Evolutionary conservation across 768 basidiomycete species (phyloP).

Genomic region (Pleurotus tuoliensis): DNA sequence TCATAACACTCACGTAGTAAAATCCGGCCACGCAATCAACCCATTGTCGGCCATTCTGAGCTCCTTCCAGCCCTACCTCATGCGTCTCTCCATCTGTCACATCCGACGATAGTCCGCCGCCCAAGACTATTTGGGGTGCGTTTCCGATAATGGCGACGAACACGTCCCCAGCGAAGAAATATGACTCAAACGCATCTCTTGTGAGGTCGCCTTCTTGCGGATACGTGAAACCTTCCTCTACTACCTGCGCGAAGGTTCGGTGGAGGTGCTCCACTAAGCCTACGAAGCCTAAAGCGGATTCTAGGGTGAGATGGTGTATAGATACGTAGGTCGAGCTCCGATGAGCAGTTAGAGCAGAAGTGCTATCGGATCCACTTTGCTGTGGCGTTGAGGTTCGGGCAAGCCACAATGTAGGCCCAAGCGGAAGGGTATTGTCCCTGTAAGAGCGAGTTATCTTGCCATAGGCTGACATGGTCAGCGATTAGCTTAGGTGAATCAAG

Average conservation of each 20-base stretch:
- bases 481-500: too few relatives aligned
- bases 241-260: constrained; percentile 62
- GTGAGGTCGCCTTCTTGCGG: constrained; percentile 70
- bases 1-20: constrained; percentile 60
- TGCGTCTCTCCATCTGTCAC: constrained; percentile 20
- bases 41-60: constrained; percentile 54
- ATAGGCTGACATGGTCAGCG: constrained; percentile 11
- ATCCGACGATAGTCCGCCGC: constrained; percentile 7
- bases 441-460: constrained; percentile 2
- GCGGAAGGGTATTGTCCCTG: neutral
- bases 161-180: constrained; percentile 77
- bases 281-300: constrained; percentile 31
- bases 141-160: constrained; percentile 55
- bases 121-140: constrained; percentile 13
- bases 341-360: neutral
- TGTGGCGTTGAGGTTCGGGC: neutral
- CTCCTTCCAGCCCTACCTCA: constrained; percentile 35
- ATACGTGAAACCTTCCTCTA: constrained; percentile 78
- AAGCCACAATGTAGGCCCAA: constrained; percentile 9
- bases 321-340: constrained; percentile 25
- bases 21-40: constrained; percentile 69
- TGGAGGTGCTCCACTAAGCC: constrained; percentile 61
- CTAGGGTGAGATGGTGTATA: constrained; percentile 50
- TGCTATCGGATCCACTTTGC: neutral
- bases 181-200: constrained; percentile 57